Evolutionary conservation across 495 filamentous ascomycete species (phyloP).

Genomic region (Entonaema liquescens): DNA sequence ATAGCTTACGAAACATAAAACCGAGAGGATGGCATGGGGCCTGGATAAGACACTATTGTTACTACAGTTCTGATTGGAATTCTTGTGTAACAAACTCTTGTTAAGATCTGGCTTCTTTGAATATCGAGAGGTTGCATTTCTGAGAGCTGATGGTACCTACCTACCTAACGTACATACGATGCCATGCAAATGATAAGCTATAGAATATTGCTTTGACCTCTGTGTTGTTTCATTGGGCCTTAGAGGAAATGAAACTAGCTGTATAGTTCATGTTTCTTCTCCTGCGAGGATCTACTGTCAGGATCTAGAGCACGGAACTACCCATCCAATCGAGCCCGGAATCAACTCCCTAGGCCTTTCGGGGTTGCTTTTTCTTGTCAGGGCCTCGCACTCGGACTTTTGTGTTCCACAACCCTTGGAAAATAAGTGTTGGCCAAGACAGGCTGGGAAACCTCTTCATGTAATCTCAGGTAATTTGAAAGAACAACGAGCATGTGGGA

Average conservation of each 20-base stretch:
- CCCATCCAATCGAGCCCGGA: constrained; percentile 25
- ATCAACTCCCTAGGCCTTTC: constrained; percentile 11
- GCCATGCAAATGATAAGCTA: constrained; percentile 21
- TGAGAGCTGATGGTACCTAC: constrained; percentile 13
- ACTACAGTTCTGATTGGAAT: background rate
- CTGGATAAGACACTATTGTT: background rate
- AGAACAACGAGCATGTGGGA: constrained; percentile 7
- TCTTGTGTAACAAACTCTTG: constrained; percentile 17
- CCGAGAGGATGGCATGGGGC: background rate
- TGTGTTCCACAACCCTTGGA: constrained; percentile 16
- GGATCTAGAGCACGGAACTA: constrained; percentile 27
- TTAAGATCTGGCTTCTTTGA: background rate
- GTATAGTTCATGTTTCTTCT: constrained; percentile 7
- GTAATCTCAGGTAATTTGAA: constrained; percentile 12
- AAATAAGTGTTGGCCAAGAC: constrained; percentile 26
- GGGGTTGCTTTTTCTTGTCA: constrained; percentile 29
- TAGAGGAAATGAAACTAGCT: constrained; percentile 19
- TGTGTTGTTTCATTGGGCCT: constrained; percentile 9
- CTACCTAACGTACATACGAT: constrained; percentile 5
- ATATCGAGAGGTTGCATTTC: constrained; percentile 11
- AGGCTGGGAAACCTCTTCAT: constrained; percentile 22
- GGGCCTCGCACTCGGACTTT: constrained; percentile 16
- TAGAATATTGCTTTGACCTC: constrained; percentile 4
- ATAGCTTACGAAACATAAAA: background rate
- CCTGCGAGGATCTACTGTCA: constrained; percentile 1